Evolutionary conservation across 805 yeast species (phyloP).

Genomic region (Metschnikowia continentalis): DNA sequence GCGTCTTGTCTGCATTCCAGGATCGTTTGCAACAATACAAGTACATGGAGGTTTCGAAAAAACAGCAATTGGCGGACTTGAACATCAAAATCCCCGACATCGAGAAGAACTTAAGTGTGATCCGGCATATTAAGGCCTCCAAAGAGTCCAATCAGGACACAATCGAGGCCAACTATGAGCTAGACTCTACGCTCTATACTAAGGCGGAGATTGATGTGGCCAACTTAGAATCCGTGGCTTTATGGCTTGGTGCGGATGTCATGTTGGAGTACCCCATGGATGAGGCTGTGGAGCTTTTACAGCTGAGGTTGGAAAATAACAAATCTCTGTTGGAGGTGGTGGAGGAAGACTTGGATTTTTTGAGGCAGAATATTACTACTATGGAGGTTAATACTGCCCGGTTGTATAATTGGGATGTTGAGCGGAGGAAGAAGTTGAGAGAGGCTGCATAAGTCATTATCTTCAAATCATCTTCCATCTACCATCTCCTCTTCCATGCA

Average conservation of each 20-base stretch:
- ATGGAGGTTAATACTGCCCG: constrained; percentile 98
- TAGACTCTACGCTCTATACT: constrained; percentile 89
- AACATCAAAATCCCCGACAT: constrained; percentile 86
- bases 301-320: constrained; percentile 60
- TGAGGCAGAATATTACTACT: constrained; percentile 87
- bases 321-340: constrained; percentile 54
- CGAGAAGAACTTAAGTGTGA: constrained; percentile 74
- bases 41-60: constrained; percentile 68
- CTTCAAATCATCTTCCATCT: no score
- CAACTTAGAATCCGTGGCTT: constrained; percentile 55
- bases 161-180: constrained; percentile 76
- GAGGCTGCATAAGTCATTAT: constrained; percentile 20
- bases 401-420: constrained; percentile 83
- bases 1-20: constrained; percentile 70
- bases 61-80: constrained; percentile 47
- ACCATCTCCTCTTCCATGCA: no score
- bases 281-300: constrained; percentile 75
- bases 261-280: constrained; percentile 91
- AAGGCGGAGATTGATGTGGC: constrained; percentile 67
- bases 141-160: constrained; percentile 29
- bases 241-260: constrained; percentile 98
- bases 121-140: constrained; percentile 52
- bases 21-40: constrained; percentile 86
- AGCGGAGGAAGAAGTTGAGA: constrained; percentile 54
- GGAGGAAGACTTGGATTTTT: constrained; percentile 78